These are phyloP conservation scores for Eucalyptus polyanthemos DNA, from an alignment of 345 rosid species.

Conservation along the genomic window DNA sequence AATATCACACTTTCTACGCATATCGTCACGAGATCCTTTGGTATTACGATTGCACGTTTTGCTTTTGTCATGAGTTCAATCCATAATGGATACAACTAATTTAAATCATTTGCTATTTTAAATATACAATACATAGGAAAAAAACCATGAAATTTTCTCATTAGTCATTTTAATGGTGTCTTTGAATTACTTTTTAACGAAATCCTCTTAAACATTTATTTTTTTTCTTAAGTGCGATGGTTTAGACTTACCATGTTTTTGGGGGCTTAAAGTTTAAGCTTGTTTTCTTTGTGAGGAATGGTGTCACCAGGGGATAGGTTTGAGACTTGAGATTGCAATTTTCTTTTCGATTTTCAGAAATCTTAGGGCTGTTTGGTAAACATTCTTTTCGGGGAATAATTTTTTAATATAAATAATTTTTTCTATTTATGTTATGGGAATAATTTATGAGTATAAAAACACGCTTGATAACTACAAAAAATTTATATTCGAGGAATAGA, in stretches of 20 bases:
- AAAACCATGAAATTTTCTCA: background rate
- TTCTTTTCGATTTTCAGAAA: background rate
- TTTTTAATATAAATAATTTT: too few species aligned
- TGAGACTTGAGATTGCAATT: background rate
- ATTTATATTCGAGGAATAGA: accelerated
- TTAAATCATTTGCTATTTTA: background rate
- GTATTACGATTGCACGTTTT: background rate
- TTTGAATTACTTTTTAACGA: background rate
- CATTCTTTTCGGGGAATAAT: accelerated
- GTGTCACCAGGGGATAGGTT: background rate
- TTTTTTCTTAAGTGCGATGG: background rate
- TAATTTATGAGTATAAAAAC: too few species aligned
- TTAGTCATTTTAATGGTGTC: background rate
- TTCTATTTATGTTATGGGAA: accelerated
- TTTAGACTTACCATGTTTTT: background rate
- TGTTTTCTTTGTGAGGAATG: background rate
- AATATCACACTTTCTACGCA: background rate
- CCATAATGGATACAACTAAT: background rate
- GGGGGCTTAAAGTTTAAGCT: background rate
- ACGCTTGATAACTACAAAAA: accelerated
- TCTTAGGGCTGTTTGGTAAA: background rate
- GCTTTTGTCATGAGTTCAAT: background rate
- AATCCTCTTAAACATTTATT: background rate
- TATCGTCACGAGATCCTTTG: background rate
- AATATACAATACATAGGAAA: background rate